Conservation (phyloP, 257 asterid species). For the Buddleja alternifolia region DNA sequence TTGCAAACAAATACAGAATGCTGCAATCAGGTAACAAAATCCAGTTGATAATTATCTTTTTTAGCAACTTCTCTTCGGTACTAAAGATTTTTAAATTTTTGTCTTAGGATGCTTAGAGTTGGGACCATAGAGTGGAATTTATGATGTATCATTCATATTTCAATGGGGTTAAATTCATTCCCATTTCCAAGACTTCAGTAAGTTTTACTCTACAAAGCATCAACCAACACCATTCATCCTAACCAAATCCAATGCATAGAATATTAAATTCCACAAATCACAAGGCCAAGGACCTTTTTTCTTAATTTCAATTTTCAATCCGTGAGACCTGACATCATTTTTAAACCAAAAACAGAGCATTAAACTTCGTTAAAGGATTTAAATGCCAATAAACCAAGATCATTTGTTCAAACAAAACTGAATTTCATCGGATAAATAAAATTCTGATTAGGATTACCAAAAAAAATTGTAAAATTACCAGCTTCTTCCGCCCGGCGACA, state of each 20-base stretch:
- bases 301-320: background rate
- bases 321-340: background rate
- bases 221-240: background rate
- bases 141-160: background rate
- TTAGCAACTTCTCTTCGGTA: background rate
- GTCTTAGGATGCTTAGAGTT: background rate
- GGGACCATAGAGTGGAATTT: background rate
- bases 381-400: conserved; percentile 5
- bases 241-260: background rate
- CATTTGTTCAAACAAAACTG: conserved; percentile 6
- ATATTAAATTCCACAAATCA: background rate
- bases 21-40: background rate
- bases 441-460: background rate
- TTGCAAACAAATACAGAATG: background rate
- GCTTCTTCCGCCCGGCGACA: conserved; percentile 96
- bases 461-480: conserved; percentile 48
- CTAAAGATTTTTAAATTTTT: background rate
- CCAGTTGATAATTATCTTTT: background rate
- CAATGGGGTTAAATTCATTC: background rate
- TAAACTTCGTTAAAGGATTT: background rate
- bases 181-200: background rate
- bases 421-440: background rate
- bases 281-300: background rate
- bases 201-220: background rate
- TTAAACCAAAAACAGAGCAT: background rate